Percentiles rank a stretch among this genome's conserved stretches.
Conservation (phyloP, 257 asterid species). For the Nicotiana otophora region DNA sequence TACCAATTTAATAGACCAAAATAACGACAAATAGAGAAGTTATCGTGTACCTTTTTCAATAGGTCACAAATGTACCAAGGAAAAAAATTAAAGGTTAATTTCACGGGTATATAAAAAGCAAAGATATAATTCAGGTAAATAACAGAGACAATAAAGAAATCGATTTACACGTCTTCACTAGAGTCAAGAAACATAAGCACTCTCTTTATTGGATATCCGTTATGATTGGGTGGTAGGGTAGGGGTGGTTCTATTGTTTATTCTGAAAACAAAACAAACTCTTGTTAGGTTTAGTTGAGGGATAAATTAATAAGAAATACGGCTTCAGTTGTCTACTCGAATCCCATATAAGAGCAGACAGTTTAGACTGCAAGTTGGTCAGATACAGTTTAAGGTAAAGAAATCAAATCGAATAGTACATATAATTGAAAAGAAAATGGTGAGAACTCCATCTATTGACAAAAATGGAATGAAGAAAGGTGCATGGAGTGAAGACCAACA, state of each 20-base stretch:
- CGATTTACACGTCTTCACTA: background rate
- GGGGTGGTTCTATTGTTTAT: background rate
- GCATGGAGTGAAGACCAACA: conserved; percentile 44
- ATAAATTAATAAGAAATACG: background rate
- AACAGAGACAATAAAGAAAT: background rate
- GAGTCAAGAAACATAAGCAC: background rate
- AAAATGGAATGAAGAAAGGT: conserved; percentile 39
- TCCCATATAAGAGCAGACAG: background rate
- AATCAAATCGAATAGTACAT: background rate
- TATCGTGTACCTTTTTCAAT: no score
- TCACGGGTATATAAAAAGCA: background rate
- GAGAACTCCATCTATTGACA: conserved; percentile 17
- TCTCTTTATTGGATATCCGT: background rate
- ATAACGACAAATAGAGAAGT: background rate
- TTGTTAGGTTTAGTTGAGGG: background rate
- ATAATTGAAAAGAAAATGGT: conserved; percentile 14
- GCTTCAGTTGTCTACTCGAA: background rate
- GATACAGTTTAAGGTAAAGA: background rate
- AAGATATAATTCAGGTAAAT: background rate
- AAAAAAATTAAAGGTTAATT: background rate
- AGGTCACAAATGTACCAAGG: background rate
- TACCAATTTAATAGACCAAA: background rate
- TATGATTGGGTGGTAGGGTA: no score
- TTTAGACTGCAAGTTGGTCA: background rate
- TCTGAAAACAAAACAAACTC: background rate